Base-by-base conservation (phyloP, 2,329 filamentous ascomycete genomes). In the Achaetomium macrosporum region DNA sequence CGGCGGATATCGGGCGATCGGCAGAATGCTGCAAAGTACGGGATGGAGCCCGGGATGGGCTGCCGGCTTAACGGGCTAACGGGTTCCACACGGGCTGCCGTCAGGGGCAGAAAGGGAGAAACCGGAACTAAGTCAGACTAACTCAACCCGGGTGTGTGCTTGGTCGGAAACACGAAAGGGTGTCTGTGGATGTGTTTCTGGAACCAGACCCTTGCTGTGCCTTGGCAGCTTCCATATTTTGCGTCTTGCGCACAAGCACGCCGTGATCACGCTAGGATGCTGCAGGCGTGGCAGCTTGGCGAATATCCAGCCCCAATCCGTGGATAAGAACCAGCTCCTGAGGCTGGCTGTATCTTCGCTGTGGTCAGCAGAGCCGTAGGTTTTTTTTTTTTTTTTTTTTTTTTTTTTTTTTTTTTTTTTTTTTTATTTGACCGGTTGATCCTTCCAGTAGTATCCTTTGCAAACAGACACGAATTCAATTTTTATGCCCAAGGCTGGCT, bases 1-100 rank as follows among this genome's bases (percentile, higher is more conserved):
- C 60, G 60, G 60, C 60, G 60, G 60, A 62, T 60, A 43, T 62
- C 60, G 60, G 60, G 57, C 56, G 55, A 57, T 54, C 60, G 59
- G 60, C 56, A 61, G 60, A 25, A 56, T 56, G 59, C 50, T 47
- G 16, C 35, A 47, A 51, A 20, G 39, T 9, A 42, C 15, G 42
- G 19, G 19, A 51, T 44, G 11, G 48, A 39, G 47, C 59, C 57
- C 56, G 55, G 37, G 15, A 48, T n/a, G 37, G 50, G 39, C 49
- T 57, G 56, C 59, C 60, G 60, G 54, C 47, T 42, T 20, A 57
- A 52, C 57, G 57, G 54, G 53, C 37, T 10, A 42, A 42, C 43
- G 36, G 42, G 30, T 29, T 16, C n/a, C 1, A 31, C 9, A 30
- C 37, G 43, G 20, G 25, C 46, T 59, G 57, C 54, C 56, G 56